Evolutionary conservation across 225 moss, liverwort and hornwort genomes (phyloP).

Genomic region (Ulota crispa): DNA sequence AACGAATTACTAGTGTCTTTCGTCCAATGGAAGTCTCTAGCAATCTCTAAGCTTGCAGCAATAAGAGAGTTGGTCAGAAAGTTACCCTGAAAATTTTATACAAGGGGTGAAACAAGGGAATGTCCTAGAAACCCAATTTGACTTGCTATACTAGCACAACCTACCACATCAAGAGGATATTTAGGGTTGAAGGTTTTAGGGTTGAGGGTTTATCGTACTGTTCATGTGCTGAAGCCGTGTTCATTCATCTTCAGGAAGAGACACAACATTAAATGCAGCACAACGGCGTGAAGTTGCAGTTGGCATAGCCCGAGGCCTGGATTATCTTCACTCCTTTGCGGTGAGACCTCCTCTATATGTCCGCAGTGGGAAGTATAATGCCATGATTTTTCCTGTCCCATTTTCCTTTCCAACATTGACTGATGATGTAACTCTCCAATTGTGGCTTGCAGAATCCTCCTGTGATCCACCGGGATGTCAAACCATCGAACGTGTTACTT

Average conservation of each 20-base stretch:
- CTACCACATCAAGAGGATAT: not conserved
- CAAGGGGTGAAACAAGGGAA: not conserved
- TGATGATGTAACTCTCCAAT: not conserved
- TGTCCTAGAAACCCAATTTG: not conserved
- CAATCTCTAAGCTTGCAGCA: not conserved
- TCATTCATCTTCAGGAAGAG: slow-evolving; percentile 29
- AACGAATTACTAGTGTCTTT: no score
- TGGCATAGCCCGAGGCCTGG: slow-evolving; percentile 62
- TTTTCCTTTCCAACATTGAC: not conserved
- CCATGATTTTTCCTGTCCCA: not conserved
- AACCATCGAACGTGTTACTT: slow-evolving; percentile 49
- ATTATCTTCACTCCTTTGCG: slow-evolving; percentile 63
- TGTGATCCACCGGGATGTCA: slow-evolving; percentile 53
- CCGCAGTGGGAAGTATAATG: not conserved
- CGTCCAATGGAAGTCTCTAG: not conserved
- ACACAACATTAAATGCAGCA: slow-evolving; percentile 42
- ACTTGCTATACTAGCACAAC: not conserved
- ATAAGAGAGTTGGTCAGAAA: not conserved
- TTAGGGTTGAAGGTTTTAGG: not conserved
- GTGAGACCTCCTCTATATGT: slow-evolving; percentile 30
- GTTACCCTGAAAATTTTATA: not conserved
- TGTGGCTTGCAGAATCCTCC: slow-evolving; percentile 47
- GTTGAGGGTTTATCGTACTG: not conserved
- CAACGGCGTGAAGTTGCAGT: slow-evolving; percentile 54
- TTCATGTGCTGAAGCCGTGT: not conserved